Conservation (phyloP, 2,329 filamentous ascomycete genomes). For the Aspergillus fischeri region DNA sequence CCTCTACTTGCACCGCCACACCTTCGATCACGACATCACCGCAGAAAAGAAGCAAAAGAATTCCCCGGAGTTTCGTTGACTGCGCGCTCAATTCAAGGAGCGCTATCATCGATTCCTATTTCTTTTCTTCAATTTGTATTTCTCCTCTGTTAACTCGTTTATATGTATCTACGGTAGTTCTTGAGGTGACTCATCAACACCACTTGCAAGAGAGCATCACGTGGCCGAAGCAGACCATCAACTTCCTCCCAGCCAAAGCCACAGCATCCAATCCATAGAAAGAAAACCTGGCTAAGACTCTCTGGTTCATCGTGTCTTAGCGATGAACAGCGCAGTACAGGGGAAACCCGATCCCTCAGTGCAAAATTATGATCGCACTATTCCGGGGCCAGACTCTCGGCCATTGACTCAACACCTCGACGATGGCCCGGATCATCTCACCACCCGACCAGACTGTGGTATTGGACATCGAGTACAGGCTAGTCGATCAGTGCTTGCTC, state of each 20-base stretch:
- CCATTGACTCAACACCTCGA: constrained; percentile 16
- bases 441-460: constrained; percentile 30
- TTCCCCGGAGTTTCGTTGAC: neutral
- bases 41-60: neutral
- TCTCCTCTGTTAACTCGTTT: neutral
- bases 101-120: neutral
- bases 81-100: neutral
- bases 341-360: constrained; percentile 31
- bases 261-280: neutral
- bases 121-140: neutral
- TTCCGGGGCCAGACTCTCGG: constrained; percentile 29
- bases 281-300: constrained; percentile 19
- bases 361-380: constrained; percentile 15
- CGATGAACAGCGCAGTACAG: constrained; percentile 30
- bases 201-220: neutral
- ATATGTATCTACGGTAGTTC: neutral
- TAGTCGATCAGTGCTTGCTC: constrained; percentile 56
- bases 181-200: neutral
- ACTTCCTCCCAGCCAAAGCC: neutral
- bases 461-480: constrained; percentile 42
- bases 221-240: neutral
- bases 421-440: constrained; percentile 14
- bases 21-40: neutral
- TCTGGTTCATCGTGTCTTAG: constrained; percentile 12
- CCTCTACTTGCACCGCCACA: constrained; percentile 22